Conservation (phyloP, 2,329 filamentous ascomycete genomes). For the Byssothecium circinans region DNA sequence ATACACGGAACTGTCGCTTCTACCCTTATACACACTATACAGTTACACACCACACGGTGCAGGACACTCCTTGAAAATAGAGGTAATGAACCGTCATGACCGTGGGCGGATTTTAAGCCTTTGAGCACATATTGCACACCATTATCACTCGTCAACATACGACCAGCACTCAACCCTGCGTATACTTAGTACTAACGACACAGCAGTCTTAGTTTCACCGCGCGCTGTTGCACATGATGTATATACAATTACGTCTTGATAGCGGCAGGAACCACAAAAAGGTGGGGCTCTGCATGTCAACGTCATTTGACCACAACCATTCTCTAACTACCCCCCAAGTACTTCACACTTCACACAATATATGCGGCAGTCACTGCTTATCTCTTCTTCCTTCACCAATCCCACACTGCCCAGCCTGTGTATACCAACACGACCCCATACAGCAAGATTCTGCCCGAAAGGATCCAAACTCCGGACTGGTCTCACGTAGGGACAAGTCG, state of each 20-base stretch:
- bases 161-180: too few relatives aligned
- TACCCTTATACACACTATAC: neutral
- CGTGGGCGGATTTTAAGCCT: neutral
- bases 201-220: too few relatives aligned
- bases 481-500: neutral
- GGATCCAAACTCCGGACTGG: neutral
- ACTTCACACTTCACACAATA: neutral
- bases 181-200: too few relatives aligned
- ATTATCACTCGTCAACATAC: too few relatives aligned
- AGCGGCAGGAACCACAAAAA: neutral
- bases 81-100: neutral
- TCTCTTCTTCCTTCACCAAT: neutral
- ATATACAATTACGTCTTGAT: neutral
- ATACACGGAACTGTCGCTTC: neutral
- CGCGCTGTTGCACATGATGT: too few relatives aligned
- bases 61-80: neutral
- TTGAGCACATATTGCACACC: too few relatives aligned
- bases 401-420: too few relatives aligned
- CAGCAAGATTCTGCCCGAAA: neutral
- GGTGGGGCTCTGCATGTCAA: neutral
- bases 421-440: neutral
- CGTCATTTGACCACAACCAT: constrained; percentile 1
- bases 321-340: neutral
- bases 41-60: too few relatives aligned
- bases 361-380: neutral